A percentile compares a stretch with the other conserved stretches of the same genome.
Evolutionary conservation across 2,329 filamentous ascomycete species (phyloP).

Genomic region (Aspergillus caelatus): DNA sequence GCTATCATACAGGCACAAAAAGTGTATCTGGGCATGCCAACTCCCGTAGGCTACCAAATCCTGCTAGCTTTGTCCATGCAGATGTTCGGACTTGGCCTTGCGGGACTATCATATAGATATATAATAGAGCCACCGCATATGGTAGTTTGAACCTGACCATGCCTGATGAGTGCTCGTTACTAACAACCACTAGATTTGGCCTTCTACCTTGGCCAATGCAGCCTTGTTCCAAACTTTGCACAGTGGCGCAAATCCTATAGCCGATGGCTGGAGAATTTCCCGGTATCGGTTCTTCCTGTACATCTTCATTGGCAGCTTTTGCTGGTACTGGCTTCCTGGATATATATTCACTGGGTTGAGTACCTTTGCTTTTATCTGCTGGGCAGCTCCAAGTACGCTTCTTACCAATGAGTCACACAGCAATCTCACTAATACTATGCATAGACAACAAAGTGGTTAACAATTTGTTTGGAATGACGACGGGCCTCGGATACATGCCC

Average conservation of each 20-base stretch:
- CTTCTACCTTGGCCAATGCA: slow-evolving; percentile 36
- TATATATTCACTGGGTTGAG: slow-evolving; percentile 33
- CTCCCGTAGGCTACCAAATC: slow-evolving; percentile 40
- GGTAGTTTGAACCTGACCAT: slow-evolving; percentile 16
- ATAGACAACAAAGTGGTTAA: slow-evolving; percentile 40
- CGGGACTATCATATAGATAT: slow-evolving; percentile 38
- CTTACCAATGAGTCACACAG: slow-evolving; percentile 4
- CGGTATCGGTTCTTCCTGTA: slow-evolving; percentile 29
- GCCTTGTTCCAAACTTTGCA: slow-evolving; percentile 40
- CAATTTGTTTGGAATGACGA: slow-evolving; percentile 41
- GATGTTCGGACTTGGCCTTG: slow-evolving; percentile 42
- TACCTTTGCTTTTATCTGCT: slow-evolving; percentile 42
- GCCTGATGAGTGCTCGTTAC: background rate
- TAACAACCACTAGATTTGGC: slow-evolving; percentile 32
- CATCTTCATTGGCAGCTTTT: slow-evolving; percentile 23
- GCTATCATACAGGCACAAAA: slow-evolving; percentile 46
- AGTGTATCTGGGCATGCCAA: slow-evolving; percentile 41
- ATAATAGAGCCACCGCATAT: slow-evolving; percentile 41
- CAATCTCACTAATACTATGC: slow-evolving; percentile 36
- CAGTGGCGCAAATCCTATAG: slow-evolving; percentile 35
- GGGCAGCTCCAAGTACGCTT: slow-evolving; percentile 47
- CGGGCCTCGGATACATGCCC: slow-evolving; percentile 52
- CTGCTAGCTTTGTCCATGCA: slow-evolving; percentile 42
- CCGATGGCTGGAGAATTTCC: slow-evolving; percentile 38
- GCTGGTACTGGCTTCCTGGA: slow-evolving; percentile 33